phyloP scores from a whole-genome alignment of 768 basidiomycete genomes.

The Termitomyces sp. region DNA sequence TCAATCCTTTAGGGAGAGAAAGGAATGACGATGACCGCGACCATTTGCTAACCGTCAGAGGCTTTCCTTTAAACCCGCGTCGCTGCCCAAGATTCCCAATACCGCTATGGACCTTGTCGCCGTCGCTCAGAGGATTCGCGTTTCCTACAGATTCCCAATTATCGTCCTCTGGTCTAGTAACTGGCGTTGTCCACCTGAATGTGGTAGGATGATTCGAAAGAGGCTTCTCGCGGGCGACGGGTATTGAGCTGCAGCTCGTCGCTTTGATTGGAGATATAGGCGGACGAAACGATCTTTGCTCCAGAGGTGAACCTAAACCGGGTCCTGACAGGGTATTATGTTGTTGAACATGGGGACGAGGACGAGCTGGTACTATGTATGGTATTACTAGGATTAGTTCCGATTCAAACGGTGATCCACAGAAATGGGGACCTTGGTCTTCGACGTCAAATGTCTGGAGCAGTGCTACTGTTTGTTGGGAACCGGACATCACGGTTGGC shows the following conservation, averaged over 20 bases:
- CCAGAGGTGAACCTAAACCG: background rate
- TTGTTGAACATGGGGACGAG: background rate
- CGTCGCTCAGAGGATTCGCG: background rate
- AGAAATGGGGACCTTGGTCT: constrained; percentile 1
- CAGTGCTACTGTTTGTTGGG: constrained; percentile 8
- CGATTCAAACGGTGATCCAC: background rate
- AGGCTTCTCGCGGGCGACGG: background rate
- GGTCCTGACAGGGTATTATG: background rate
- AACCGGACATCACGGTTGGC: constrained; percentile 5
- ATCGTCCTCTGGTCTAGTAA: background rate
- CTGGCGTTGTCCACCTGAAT: constrained; percentile 1
- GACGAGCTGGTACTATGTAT: background rate
- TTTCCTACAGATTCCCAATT: background rate
- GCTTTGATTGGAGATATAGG: background rate
- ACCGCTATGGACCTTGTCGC: constrained; percentile 1
- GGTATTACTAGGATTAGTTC: background rate
- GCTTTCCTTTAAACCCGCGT: constrained; percentile 25
- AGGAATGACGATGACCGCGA: constrained; percentile 14
- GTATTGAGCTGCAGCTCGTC: background rate
- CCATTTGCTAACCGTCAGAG: constrained; percentile 13
- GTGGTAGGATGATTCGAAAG: constrained; percentile 3
- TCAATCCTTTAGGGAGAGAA: constrained; percentile 12
- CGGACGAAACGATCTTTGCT: background rate
- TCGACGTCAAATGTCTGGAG: constrained; percentile 2
- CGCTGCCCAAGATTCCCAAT: constrained; percentile 23